These are phyloP conservation scores for Tolypocladium nubicola DNA, from an alignment of 2,329 filamentous ascomycete species.

Conservation along the genomic window DNA sequence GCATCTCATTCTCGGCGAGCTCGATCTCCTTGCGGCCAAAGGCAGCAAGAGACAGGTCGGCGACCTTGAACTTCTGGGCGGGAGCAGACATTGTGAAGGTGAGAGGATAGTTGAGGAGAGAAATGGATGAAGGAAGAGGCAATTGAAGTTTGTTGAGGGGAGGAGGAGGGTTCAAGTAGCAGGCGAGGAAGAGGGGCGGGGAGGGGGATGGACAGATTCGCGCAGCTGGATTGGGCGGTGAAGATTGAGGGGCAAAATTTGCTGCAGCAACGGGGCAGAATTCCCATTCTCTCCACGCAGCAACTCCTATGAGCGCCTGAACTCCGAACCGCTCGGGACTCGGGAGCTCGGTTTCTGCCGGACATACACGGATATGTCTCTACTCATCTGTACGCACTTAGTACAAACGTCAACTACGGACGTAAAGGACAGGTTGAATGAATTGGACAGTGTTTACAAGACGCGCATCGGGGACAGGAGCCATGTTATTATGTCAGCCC, in stretches of 20 bases:
- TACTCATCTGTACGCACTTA: no score
- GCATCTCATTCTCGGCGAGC: slow-evolving; percentile 94
- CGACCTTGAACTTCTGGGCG: slow-evolving; percentile 94
- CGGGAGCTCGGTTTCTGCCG: neutral
- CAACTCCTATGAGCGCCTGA: neutral
- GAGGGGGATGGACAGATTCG: slow-evolving; percentile 1
- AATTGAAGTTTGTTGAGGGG: slow-evolving; percentile 5
- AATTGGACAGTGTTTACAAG: neutral
- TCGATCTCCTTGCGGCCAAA: slow-evolving; percentile 99
- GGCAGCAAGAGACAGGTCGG: slow-evolving; percentile 93
- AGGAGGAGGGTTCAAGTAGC: slow-evolving; percentile 13
- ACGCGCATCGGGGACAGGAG: neutral
- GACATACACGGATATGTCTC: neutral
- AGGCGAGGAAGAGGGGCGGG: slow-evolving; percentile 1
- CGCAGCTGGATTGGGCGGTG: slow-evolving; percentile 7
- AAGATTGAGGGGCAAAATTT: slow-evolving; percentile 5
- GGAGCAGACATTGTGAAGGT: slow-evolving; percentile 56
- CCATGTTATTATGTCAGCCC: neutral
- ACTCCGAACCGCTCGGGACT: neutral
- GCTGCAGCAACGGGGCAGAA: neutral
- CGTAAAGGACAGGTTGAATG: neutral
- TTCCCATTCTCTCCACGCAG: neutral
- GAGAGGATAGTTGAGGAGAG: slow-evolving; percentile 6
- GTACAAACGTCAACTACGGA: neutral
- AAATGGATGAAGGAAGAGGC: slow-evolving; percentile 8